Evolutionary conservation across 176 grass and related monocot species (phyloP), one percentile per base, ranked within the genome.

Genomic region (Stipa capillata): DNA sequence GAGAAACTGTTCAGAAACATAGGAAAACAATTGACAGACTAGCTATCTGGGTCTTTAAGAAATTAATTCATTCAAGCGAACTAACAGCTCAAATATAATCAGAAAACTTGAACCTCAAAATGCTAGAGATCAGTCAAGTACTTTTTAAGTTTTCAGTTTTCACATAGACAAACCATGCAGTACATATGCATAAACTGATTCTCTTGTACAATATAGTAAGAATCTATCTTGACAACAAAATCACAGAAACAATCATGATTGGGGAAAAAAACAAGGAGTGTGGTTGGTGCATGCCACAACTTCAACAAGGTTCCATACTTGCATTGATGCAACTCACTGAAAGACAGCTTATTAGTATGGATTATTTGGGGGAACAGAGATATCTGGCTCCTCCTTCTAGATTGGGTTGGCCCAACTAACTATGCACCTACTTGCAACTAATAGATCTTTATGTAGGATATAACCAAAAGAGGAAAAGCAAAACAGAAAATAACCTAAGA

Each of bases 401-500:
- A 65, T 48, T 28, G 4, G 76, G 73, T 55, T 16, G 6, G 31
- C n/a, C 8, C 20, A 85, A 23, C 65, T 65, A 59, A 76, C n/a
- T n/a, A 25, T 64, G 65, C 33, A 73, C 44, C 45, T 33, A 72
- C 25, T 72, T 79, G 45, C 21, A 73, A 54, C 12, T 8, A 40
- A 8, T 28, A 55, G 11, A 23, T 4, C 45, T 69, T 71, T 58
- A 21, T 1, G 15, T 47, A 45, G 7, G 17, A 27, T 53, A 83
- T 50, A 76, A n/a, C n/a, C n/a, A n/a, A n/a, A n/a, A n/a, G n/a
- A 23, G 2, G 11, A 53, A 36, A 85, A 51, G 17, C 6, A 56
- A 43, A 50, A 80, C 2, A 73, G 11, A 73, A 79, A 81, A 67
- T 60, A 85, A 81, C 84, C 16, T 7, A 48, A 54, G 24, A 71